Evolutionary conservation across 2,329 filamentous ascomycete genomes (phyloP), one percentile per base, ranked within the genome.

Genomic region (Dactylonectria estremocensis): DNA sequence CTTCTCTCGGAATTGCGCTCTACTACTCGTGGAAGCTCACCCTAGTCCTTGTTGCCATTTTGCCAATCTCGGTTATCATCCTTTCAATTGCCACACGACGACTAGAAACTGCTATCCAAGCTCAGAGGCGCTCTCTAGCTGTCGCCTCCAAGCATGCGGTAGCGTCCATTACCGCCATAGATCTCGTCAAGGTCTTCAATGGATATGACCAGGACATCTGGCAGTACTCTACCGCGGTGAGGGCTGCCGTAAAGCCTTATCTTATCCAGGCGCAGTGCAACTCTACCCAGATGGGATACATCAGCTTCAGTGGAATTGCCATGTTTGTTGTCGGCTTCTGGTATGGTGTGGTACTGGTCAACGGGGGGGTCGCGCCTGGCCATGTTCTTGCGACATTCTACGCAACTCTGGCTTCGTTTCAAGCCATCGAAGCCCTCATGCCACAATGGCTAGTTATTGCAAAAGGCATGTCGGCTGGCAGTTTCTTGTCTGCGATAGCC

Each of bases 271-370:
- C 92, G 0, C 85, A 88, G 52, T 86, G 89, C 16, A 93, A 90
- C 71, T 90, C 93, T 1, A 77, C 90, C 3, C 95, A 97, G 76
- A 90, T 93, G 76, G 91, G 91, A 0, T 88, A 92, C 54, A 86
- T 93, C 58, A 91, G 92, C 53, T 89, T 97, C 72, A 90, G 95
- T 83, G 90, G 92, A 33, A 87, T 94, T 3, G 86, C 85, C 2
- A 90, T 98, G 78, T 98, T 98, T 72, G 91, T 97, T 0, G 88
- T 95, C 64, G 95, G 95, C 0, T 98, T 98, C 76, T 97, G 93
- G 89, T 97, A 95, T 73, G 95, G 95, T 0, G 88, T 92, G 31
- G 83, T 88, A 1, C 86, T 97, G 2, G 90, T 96, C 10, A 83
- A 85, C 10, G 80, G 87, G 1, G 90, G 89, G 1, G 82, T 89